These are phyloP conservation scores for Jackrogersella minutella DNA, from an alignment of 495 filamentous ascomycete species.

Conservation along the genomic window DNA sequence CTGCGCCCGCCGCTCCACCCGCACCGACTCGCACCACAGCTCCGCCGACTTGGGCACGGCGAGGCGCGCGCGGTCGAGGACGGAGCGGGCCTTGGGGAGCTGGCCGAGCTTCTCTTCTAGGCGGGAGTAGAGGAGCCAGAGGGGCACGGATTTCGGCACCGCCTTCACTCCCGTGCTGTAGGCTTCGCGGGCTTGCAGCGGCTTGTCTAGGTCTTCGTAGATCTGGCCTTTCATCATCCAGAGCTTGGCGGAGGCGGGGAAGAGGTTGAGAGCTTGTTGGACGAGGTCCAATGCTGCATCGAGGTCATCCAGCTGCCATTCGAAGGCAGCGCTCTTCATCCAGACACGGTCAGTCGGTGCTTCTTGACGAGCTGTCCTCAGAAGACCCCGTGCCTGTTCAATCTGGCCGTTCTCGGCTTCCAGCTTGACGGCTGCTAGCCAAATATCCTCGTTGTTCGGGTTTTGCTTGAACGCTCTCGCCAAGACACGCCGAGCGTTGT, in stretches of 20 bases:
- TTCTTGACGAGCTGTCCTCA: slow-evolving; percentile 80
- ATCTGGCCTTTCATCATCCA: slow-evolving; percentile 99
- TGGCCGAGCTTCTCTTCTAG: slow-evolving; percentile 87
- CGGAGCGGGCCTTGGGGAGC: slow-evolving; percentile 87
- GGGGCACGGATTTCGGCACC: slow-evolving; percentile 79
- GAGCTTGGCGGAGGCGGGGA: slow-evolving; percentile 85
- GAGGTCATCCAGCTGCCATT: slow-evolving; percentile 79
- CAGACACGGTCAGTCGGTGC: slow-evolving; percentile 95
- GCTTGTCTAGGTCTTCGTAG: slow-evolving; percentile 79
- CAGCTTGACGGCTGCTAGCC: slow-evolving; percentile 92
- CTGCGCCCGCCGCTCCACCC: slow-evolving; percentile 87
- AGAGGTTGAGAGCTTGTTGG: slow-evolving; percentile 85
- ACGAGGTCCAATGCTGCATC: slow-evolving; percentile 86
- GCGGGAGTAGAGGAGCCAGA: slow-evolving; percentile 88
- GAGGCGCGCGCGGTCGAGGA: slow-evolving; percentile 89
- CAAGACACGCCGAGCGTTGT: slow-evolving; percentile 84
- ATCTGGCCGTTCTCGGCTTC: slow-evolving; percentile 86
- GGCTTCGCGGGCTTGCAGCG: slow-evolving; percentile 88
- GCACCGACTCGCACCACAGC: slow-evolving; percentile 90
- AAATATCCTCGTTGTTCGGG: slow-evolving; percentile 95
- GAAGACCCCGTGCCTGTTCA: slow-evolving; percentile 79
- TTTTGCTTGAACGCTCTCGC: slow-evolving; percentile 91
- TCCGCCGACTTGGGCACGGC: slow-evolving; percentile 83
- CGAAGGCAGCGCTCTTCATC: slow-evolving; percentile 93
- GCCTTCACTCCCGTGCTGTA: slow-evolving; percentile 89